A percentile compares a stretch with the other conserved stretches of the same genome.
phyloP scores from a whole-genome alignment of 345 rosid genomes.

The Acer negundo region DNA sequence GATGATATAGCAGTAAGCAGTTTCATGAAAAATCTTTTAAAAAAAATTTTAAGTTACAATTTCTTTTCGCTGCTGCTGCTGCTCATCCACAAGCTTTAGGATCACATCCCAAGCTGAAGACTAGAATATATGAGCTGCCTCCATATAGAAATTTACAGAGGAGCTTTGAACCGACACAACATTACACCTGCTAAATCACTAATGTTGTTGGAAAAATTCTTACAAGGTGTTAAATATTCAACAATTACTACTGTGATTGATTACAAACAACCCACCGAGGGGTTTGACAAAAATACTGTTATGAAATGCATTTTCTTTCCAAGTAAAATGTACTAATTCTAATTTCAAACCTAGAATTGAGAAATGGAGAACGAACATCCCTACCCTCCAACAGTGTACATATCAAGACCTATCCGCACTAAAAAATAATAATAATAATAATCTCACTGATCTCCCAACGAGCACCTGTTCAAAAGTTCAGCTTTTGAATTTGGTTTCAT shows the following conservation, averaged over 20 bases:
- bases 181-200: background rate
- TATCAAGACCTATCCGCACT: conserved; percentile 1
- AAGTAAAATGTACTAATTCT: conserved; percentile 1
- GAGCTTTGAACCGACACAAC: background rate
- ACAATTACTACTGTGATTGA: conserved; percentile 5
- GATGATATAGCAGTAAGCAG: too few relatives aligned
- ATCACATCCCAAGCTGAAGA: too few relatives aligned
- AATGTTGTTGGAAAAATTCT: background rate
- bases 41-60: too few relatives aligned
- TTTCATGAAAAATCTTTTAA: too few relatives aligned
- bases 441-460: background rate
- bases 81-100: too few relatives aligned
- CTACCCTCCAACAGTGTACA: background rate
- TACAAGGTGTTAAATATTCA: background rate
- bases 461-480: conserved; percentile 23
- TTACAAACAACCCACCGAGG: background rate
- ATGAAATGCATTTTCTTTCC: background rate
- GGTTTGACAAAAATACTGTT: background rate
- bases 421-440: background rate
- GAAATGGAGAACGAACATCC: background rate
- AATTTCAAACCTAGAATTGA: background rate
- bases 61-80: too few relatives aligned
- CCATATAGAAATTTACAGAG: background rate
- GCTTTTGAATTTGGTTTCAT: conserved; percentile 59
- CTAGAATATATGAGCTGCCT: background rate